These are phyloP conservation scores for Fusarium hainanense DNA, from an alignment of 2,329 filamentous ascomycete species.

Conservation along the genomic window DNA sequence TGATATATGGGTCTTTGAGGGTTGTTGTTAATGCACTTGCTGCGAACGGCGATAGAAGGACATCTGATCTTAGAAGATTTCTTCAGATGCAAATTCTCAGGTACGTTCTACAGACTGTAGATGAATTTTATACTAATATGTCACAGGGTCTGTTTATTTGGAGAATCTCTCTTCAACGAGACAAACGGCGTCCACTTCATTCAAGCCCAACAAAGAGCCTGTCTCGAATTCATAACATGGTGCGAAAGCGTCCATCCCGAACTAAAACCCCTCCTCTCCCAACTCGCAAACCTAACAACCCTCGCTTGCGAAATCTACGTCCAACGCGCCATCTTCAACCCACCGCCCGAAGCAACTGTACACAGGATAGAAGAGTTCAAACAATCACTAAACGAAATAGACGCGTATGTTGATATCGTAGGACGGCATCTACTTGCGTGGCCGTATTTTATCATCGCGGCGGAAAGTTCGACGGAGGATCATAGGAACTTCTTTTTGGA, in stretches of 20 bases:
- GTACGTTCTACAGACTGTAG: rapidly evolving
- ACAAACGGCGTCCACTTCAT: conserved; percentile 39
- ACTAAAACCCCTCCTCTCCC: conserved; percentile 26
- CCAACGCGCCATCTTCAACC: conserved; percentile 36
- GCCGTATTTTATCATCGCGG: conserved; percentile 41
- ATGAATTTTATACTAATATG: not conserved
- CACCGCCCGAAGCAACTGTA: conserved; percentile 21
- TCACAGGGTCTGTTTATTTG: conserved; percentile 29
- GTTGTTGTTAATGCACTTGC: conserved; percentile 33
- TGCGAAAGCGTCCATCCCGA: conserved; percentile 39
- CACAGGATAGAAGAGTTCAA: conserved; percentile 36
- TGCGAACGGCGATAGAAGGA: not conserved
- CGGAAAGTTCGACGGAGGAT: conserved; percentile 34
- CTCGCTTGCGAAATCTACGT: conserved; percentile 40
- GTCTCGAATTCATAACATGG: conserved; percentile 39
- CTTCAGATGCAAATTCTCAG: conserved; percentile 38
- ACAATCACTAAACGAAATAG: conserved; percentile 25
- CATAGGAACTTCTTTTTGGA: conserved; percentile 39
- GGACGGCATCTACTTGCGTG: conserved; percentile 35
- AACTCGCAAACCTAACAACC: conserved; percentile 32
- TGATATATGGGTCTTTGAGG: conserved; percentile 33
- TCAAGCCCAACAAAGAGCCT: conserved; percentile 33
- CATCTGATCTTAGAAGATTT: conserved; percentile 32
- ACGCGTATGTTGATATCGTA: conserved; percentile 35
- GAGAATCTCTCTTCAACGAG: conserved; percentile 38